Evolutionary conservation across 257 asterid species (phyloP).

Genomic region (Capsicum baccatum): DNA sequence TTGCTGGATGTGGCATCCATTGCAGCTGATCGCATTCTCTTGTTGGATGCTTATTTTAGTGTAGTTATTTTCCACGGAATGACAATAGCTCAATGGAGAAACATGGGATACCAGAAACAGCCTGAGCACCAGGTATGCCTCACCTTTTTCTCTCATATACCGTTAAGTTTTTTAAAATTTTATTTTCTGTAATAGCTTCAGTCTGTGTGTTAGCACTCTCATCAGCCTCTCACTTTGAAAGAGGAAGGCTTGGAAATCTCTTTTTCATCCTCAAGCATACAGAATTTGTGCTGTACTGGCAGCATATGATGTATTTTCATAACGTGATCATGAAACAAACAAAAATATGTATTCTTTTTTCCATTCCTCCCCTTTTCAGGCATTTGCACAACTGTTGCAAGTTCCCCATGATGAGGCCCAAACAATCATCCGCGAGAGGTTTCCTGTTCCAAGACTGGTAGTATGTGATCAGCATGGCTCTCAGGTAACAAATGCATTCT

Average conservation of each 20-base stretch:
- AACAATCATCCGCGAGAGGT: conserved; percentile 77
- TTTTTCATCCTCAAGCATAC: conserved; percentile 12
- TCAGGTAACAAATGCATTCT: conserved; percentile 57
- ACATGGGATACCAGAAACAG: conserved; percentile 93
- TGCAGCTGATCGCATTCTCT: conserved; percentile 87
- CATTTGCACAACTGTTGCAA: conserved; percentile 81
- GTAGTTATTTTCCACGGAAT: conserved; percentile 95
- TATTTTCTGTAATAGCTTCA: not conserved
- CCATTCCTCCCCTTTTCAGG: conserved; percentile 45
- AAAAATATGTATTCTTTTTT: not conserved
- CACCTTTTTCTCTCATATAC: conserved; percentile 26
- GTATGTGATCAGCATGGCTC: conserved; percentile 99
- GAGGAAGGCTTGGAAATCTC: not conserved
- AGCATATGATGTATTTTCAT: conserved; percentile 13
- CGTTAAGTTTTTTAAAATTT: not conserved
- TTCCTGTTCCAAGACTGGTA: conserved; percentile 95
- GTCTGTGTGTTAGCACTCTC: not conserved
- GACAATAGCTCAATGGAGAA: conserved; percentile 99
- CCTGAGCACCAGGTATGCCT: conserved; percentile 77
- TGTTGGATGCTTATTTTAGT: conserved; percentile 92
- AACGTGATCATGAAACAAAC: not conserved
- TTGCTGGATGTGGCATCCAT: conserved; percentile 91
- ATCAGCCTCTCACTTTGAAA: not conserved
- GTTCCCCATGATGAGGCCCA: conserved; percentile 93
- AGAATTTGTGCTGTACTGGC: conserved; percentile 6